Evolutionary conservation across 2,329 filamentous ascomycete species (phyloP).

Genomic region (Fusarium azukiicola): DNA sequence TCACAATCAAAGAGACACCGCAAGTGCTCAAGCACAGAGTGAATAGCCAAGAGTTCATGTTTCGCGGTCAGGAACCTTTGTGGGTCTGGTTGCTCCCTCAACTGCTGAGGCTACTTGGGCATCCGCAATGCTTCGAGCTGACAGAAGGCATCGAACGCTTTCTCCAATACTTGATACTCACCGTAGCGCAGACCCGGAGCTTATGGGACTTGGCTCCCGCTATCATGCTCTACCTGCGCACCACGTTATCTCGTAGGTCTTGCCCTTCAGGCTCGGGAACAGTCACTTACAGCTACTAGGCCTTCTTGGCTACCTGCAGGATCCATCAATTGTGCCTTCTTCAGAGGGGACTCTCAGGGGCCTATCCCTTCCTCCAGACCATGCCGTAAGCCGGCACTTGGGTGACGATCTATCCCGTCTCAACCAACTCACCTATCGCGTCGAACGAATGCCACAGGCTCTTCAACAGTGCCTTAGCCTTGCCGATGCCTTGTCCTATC

Average conservation of each 20-base stretch:
- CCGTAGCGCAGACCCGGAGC: slow-evolving; percentile 65
- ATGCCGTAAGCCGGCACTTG: slow-evolving; percentile 62
- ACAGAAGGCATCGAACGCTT: slow-evolving; percentile 75
- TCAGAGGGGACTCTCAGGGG: slow-evolving; percentile 53
- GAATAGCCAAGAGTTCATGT: slow-evolving; percentile 67
- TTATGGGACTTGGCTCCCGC: slow-evolving; percentile 73
- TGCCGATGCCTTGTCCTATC: slow-evolving; percentile 67
- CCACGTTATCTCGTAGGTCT: slow-evolving; percentile 69
- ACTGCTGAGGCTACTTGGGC: slow-evolving; percentile 78
- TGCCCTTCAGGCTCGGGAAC: not conserved
- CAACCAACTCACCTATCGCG: slow-evolving; percentile 62
- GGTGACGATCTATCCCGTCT: slow-evolving; percentile 49
- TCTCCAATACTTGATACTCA: slow-evolving; percentile 71
- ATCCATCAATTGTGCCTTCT: slow-evolving; percentile 52
- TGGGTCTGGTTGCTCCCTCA: slow-evolving; percentile 84
- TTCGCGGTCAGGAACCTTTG: slow-evolving; percentile 79
- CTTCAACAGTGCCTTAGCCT: slow-evolving; percentile 70
- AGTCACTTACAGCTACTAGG: slow-evolving; percentile 49
- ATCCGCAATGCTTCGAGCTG: slow-evolving; percentile 70
- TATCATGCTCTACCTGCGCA: slow-evolving; percentile 71
- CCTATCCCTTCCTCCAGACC: slow-evolving; percentile 64
- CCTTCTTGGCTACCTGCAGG: slow-evolving; percentile 61
- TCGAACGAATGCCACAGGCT: slow-evolving; percentile 67
- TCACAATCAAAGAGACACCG: slow-evolving; percentile 88
- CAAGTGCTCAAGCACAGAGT: slow-evolving; percentile 78